These are phyloP conservation scores for Rehmannia glutinosa DNA, from an alignment of 257 asterid genomes.

Conservation along the genomic window DNA sequence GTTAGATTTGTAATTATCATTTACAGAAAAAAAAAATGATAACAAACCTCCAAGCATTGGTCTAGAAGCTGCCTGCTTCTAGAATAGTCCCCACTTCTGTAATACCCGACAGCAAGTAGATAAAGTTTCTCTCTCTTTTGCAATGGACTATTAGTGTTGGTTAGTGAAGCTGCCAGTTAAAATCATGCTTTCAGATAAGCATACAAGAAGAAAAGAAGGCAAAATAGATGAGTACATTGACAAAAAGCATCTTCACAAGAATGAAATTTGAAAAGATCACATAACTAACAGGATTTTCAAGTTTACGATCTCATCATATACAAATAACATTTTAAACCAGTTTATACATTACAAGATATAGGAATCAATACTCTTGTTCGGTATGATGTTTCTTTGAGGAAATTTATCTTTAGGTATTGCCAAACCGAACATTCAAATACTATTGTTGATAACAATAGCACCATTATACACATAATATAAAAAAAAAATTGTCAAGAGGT, in stretches of 20 bases:
- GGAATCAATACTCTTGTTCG: no score
- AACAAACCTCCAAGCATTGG: slow-evolving; percentile 61
- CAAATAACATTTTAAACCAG: no score
- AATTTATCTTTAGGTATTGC: no score
- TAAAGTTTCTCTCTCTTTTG: slow-evolving; percentile 68
- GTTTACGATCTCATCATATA: background rate
- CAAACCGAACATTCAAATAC: no score
- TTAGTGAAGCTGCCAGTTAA: slow-evolving; percentile 45
- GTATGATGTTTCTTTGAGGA: no score
- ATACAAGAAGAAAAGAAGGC: background rate
- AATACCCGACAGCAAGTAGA: slow-evolving; percentile 59
- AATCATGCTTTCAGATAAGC: background rate
- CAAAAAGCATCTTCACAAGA: background rate
- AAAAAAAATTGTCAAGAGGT: no score
- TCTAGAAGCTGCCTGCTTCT: slow-evolving; percentile 57
- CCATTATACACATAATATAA: no score
- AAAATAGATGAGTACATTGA: background rate
- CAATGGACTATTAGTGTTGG: slow-evolving; percentile 40
- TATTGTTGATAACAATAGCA: no score
- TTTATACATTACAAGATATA: no score
- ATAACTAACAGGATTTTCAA: background rate
- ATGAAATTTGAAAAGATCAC: background rate
- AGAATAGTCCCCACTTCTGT: slow-evolving; percentile 57
- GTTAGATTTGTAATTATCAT: background rate
- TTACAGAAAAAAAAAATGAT: background rate